Evolutionary conservation across 192 early-diverging fungal species (phyloP), one percentile per base, ranked within the genome.

Genomic region (Dissophora globulifera): DNA sequence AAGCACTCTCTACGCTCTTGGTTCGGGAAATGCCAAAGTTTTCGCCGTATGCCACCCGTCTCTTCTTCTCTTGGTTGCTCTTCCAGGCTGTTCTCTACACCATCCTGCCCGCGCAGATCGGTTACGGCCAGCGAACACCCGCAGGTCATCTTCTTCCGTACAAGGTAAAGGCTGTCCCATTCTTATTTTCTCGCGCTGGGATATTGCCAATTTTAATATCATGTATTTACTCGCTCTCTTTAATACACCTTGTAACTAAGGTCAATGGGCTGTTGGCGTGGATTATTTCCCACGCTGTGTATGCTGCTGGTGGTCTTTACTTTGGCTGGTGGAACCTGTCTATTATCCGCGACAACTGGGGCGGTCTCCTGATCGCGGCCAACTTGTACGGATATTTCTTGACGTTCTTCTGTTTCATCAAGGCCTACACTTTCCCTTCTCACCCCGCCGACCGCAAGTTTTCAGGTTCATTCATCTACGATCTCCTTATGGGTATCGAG

Each of bases 401-500:
- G 66, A 88, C 91, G 31, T 72, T 86, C 63, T 93, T 92, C 68
- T 80, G 80, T 23, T 93, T 80, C 82, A 58, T 85, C 58, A 93
- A 93, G 67, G 92, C 92, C 27, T 71, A 89, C 72, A 42, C 81
- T 16, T 87, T 87, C 68, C 92, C 92, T 33, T 84, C 91, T 15
- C 91, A 93, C 81, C 69, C 87, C 15, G 89, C 81, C 17, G 92
- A 93, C 70, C 87, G 91, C 79, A 93, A 93, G 71, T 91, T 93
- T 79, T 89, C 90, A 0, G 85, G 85, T 22, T 88, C 85, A n/a
- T 67, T 84, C 38, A 82, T 90, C 50, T 93, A 93, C 78, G 89
- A 93, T 80, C 51, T 93, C 25, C 86, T 90, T 58, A 90, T 90
- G 88, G 92, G 92, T 48, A 90, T 93, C 76, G 92, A 93, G 68